Base-by-base conservation (phyloP, 2,329 filamentous ascomycete genomes). In the Trichothecium sympodiale region DNA sequence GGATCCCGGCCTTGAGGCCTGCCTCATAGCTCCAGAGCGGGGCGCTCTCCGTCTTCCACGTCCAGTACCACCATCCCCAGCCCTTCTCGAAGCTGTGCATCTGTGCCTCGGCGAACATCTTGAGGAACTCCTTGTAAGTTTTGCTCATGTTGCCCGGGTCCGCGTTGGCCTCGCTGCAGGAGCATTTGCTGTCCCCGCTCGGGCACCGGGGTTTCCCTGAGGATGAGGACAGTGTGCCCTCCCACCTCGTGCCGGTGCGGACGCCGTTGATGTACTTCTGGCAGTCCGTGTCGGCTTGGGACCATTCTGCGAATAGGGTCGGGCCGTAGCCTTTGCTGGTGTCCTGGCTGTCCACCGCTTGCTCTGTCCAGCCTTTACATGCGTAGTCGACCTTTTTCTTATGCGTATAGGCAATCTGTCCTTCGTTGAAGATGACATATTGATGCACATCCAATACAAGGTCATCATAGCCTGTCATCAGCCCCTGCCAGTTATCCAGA, bases 1-100 rank as follows among this genome's bases (percentile, higher is more conserved):
- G 57, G 33, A 89, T 85, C 1, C 85, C 85, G 2, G 82, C 82
- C 35, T 71, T 71, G 43, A 88, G 64, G 0, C 86, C 88, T 43
- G 77, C 68, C 59, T 88, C 78, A 64, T 91, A 94, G 55, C 87
- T 94, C 91, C 91, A 98, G 61, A 95, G 86, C 40, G 78, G 68
- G 33, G 83, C 79, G 44, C 61, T 69, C 65, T 96, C 89, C 20
- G 89, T 94, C 60, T 87, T 76, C 89, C 91, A 94, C 25, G 88
- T 96, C 91, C 91, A 98, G 62, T 98, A 98, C 63, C 94, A 95
- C 91, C 91, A 98, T 33, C 91, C 91, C 80, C 83, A 91, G 5
- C 84, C 86, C 43, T 80, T 78, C 59, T 96, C 89, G 52, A 96
- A 98, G 40, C 80, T 84, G 48, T 80, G 71, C 85, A 98, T 98